Conservation (phyloP, 2,329 filamentous ascomycete genomes). For the Dothiorella sarmentorum region DNA sequence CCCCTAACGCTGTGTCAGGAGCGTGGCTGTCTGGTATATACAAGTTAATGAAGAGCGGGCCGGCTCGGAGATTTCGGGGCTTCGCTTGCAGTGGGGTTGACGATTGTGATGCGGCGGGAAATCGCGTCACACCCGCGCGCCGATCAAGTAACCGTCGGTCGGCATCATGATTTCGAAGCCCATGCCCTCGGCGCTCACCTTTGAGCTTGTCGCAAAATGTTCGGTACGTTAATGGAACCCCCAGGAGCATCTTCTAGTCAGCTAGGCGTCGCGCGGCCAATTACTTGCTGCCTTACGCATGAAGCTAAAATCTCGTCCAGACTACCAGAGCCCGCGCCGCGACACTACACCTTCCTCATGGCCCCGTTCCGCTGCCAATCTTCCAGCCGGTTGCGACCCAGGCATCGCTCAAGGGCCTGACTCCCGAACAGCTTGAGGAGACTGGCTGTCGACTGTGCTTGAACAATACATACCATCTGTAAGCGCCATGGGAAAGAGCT, state of each 20-base stretch:
- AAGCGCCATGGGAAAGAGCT: constrained; percentile 18
- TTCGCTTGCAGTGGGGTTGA: no score
- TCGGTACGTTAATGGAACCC: no score
- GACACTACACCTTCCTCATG: constrained; percentile 83
- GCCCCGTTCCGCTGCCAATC: constrained; percentile 61
- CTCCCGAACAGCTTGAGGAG: constrained; percentile 84
- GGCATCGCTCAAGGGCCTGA: constrained; percentile 89
- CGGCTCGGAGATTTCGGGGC: not conserved
- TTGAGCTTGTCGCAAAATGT: constrained; percentile 39
- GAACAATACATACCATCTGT: constrained; percentile 96
- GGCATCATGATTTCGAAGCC: constrained; percentile 29
- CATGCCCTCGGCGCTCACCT: constrained; percentile 37
- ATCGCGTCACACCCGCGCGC: no score
- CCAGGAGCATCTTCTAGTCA: no score
- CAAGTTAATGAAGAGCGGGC: not conserved
- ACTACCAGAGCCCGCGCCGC: constrained; percentile 93
- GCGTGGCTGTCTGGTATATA: not conserved
- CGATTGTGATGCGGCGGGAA: no score
- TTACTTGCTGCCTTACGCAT: not conserved
- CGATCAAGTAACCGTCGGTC: not conserved
- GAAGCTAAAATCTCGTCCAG: constrained; percentile 46
- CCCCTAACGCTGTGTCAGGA: no score
- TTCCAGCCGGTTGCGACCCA: constrained; percentile 99
- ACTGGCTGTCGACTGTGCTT: constrained; percentile 87
- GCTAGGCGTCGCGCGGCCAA: no score